A percentile compares a stretch with the other conserved stretches of the same genome.
Evolutionary conservation across 1,284 basidiomycete species (phyloP).

Genomic region (Microstroma glucosiphilum): DNA sequence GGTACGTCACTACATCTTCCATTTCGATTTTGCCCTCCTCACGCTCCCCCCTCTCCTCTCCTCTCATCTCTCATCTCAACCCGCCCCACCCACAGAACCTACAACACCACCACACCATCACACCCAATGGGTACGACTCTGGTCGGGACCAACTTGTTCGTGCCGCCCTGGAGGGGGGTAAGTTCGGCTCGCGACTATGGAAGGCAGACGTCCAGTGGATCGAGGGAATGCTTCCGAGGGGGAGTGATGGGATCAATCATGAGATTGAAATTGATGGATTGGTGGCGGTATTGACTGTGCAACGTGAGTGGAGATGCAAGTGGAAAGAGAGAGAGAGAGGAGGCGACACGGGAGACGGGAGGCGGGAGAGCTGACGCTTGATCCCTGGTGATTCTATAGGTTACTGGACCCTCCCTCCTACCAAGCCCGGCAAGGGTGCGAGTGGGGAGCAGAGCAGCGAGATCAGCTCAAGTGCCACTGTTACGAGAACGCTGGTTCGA

Average conservation of each 20-base stretch:
- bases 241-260: slow-evolving; percentile 45
- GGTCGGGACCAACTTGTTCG: slow-evolving; percentile 47
- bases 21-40: background rate
- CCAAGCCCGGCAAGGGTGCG: too few species aligned
- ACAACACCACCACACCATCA: slow-evolving; percentile 46
- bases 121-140: slow-evolving; percentile 48
- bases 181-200: slow-evolving; percentile 44
- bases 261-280: slow-evolving; percentile 45
- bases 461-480: too few species aligned
- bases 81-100: slow-evolving; percentile 25
- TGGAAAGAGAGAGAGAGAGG: background rate
- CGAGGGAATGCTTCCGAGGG: slow-evolving; percentile 33
- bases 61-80: background rate
- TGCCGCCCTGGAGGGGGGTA: slow-evolving; percentile 38
- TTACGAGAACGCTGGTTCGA: too few species aligned
- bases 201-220: slow-evolving; percentile 44
- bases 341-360: background rate
- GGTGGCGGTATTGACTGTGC: slow-evolving; percentile 43
- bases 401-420: too few species aligned
- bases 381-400: too few species aligned
- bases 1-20: slow-evolving; percentile 10
- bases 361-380: background rate
- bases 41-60: background rate
- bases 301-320: slow-evolving; percentile 1
- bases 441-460: too few species aligned